Base-by-base conservation (phyloP, 2,329 filamentous ascomycete species). In the Davidsoniella neocaledoniae region DNA sequence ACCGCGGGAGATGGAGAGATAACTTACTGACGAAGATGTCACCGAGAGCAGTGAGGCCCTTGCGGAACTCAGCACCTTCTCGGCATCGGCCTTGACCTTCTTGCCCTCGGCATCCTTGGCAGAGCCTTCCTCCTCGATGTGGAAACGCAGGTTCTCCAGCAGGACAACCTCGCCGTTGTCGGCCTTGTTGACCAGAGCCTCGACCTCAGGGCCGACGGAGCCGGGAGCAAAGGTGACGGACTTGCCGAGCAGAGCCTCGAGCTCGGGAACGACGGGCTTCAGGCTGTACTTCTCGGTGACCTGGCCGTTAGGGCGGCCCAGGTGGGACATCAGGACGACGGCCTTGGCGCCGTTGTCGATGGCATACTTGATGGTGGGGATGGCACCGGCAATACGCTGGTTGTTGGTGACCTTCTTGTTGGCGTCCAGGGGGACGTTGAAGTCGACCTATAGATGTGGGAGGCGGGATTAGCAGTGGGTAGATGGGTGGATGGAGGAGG, bases 81-180 rank as follows among this genome's bases (percentile, higher is more conserved):
- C 83, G 75, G 94, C 91, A 68, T 95, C 90, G 55, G 91, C 91
- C 80, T 96, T 98, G 68, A 81, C 80, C 77, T 98, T 98, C 71
- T 95, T 95, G 62, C 90, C 91, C 48, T 90, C 83, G 54, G 78
- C 81, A 66, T 94, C 88, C 75, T 94, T 94, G 65, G 76, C 83
- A 71, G 86, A 94, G 57, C 91, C 91, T 74, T 98, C 91, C 72
- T 98, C 91, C 73, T 98, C 91, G 55, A 86, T 76, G 69, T 98
- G 91, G 78, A 96, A 98, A 58, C 91, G 86, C 68, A 98, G 72
- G 75, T 98, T 98, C 79, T 98, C 91, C 49, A 98, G 76, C 33
- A 98, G 78, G 52, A 98, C 76, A 50, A 98, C 79, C 61, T 86
- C 78, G 59, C 90, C 91, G 59, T 78, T 76, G 50, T 74, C 76